Percentiles rank a stretch among this genome's conserved stretches.
Conservation (phyloP, 768 basidiomycete species). For the Xerocomellus chrysenteron region DNA sequence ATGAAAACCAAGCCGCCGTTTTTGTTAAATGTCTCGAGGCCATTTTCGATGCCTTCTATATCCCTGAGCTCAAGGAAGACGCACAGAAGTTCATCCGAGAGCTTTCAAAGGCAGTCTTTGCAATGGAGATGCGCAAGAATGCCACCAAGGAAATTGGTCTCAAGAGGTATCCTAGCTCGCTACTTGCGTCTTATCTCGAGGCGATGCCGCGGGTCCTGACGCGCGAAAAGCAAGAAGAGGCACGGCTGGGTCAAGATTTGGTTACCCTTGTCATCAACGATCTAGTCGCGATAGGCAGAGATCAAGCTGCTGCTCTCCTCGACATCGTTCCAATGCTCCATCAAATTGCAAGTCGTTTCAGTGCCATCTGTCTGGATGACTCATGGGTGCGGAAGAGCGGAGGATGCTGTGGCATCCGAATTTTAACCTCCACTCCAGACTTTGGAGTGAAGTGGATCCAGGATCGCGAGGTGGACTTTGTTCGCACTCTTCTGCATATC, state of each 20-base stretch:
- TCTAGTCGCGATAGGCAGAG: conserved; percentile 55
- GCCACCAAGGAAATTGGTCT: conserved; percentile 51
- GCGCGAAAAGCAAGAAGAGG: conserved; percentile 60
- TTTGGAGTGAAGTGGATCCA: conserved; percentile 77
- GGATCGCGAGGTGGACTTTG: conserved; percentile 86
- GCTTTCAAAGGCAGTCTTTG: conserved; percentile 70
- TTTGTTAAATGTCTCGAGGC: conserved; percentile 73
- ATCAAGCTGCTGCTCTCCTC: conserved; percentile 44
- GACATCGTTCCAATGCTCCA: conserved; percentile 71
- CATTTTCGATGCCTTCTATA: conserved; percentile 71
- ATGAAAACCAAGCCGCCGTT: conserved; percentile 71
- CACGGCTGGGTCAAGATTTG: conserved; percentile 56
- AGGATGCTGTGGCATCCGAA: conserved; percentile 81
- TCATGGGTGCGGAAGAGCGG: conserved; percentile 89
- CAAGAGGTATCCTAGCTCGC: conserved; percentile 53
- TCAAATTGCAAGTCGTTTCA: conserved; percentile 80
- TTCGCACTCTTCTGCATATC: conserved; percentile 86
- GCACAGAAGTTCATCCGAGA: conserved; percentile 71
- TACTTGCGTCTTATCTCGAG: conserved; percentile 76
- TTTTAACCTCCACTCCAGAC: conserved; percentile 70
- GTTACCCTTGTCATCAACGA: conserved; percentile 65
- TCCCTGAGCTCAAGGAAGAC: conserved; percentile 64
- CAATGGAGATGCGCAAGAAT: conserved; percentile 65
- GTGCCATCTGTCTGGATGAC: conserved; percentile 85
- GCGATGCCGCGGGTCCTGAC: conserved; percentile 76